Percentiles rank a stretch among this genome's conserved stretches.
These are phyloP conservation scores for Phialocephala subalpina DNA, from an alignment of 2,329 filamentous ascomycete genomes.

Conservation along the genomic window DNA sequence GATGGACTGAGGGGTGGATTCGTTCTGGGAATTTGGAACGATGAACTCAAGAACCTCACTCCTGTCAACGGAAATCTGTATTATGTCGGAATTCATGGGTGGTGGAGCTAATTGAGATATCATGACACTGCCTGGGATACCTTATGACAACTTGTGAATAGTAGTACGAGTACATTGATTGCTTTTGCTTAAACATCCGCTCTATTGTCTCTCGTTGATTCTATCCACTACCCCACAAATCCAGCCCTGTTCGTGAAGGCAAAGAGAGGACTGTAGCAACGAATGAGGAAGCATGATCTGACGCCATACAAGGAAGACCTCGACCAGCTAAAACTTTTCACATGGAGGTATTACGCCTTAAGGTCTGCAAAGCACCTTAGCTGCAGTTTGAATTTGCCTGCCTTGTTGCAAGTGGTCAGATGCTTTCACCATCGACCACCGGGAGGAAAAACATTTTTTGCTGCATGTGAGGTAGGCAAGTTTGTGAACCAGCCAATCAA, in stretches of 20 bases:
- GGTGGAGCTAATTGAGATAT: constrained; percentile 41
- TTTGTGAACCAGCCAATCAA: neutral
- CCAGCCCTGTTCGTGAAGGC: neutral
- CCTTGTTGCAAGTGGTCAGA: constrained; percentile 23
- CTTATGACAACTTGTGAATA: constrained; percentile 5
- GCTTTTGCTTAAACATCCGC: neutral
- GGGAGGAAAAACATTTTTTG: constrained; percentile 25
- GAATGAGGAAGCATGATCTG: constrained; percentile 1
- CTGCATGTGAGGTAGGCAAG: constrained; percentile 6
- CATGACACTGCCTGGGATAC: constrained; percentile 31
- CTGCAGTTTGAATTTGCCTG: constrained; percentile 13
- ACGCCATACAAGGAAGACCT: constrained; percentile 3
- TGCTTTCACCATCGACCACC: constrained; percentile 17
- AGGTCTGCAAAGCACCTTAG: constrained; percentile 15
- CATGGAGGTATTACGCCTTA: constrained; percentile 23
- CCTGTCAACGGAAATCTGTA: constrained; percentile 37
- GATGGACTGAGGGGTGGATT: constrained; percentile 25
- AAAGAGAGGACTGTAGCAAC: neutral
- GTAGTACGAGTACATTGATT: neutral
- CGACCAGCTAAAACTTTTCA: constrained; percentile 20
- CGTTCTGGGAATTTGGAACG: constrained; percentile 25
- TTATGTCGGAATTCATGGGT: constrained; percentile 41
- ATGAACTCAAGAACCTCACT: constrained; percentile 25
- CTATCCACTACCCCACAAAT: neutral
- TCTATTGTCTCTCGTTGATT: neutral